Base-by-base conservation (phyloP, 306 rosid species). In the Vigna trinervia region DNA sequence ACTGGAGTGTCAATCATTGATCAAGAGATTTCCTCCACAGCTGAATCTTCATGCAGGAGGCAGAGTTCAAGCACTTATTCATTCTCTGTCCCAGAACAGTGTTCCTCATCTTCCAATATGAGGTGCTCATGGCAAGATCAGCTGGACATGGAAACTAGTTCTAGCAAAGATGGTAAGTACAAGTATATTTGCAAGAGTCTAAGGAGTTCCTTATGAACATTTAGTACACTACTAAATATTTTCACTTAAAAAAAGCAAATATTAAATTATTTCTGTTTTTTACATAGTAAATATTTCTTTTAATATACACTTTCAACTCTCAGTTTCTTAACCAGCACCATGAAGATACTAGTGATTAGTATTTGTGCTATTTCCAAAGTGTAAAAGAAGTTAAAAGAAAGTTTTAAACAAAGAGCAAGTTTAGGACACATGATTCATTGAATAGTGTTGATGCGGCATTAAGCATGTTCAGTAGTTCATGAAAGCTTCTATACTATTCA, bases 31-130 rank as follows among this genome's bases (percentile, higher is more conserved):
- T n/a, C 59, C 14, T 67, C 81, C 5, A 67, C 75, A 0, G 75
- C 69, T 54, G 81, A 77, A 26, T 77, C 81, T 67, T 53, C 59
- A 12, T 77, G 75, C 69, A 77, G 4, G 38, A 77, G 38, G 64
- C 68, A 67, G 50, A 41, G 81, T 77, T 77, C 75, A 54, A 77
- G 81, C 58, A 43, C 69, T 10, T 4, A 5, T 12, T 77, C 81
- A 23, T 54, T 77, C 46, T 54, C 48, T 77, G 81, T 77, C 23
- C 75, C 81, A 9, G 43, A 73, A 43, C 28, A 73, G 28, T 57
- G 77, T 57, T 73, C 77, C 77, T 73, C 77, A 57, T 73, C 77
- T 72, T 72, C 77, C 26, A 57, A 41, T 57, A 38, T 41, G 17
- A 54, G 39, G 11, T 22, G 53, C 9, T 57, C 77, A 39, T 22